Percentiles rank a stretch among this genome's conserved stretches.
Evolutionary conservation across 2,329 filamentous ascomycete species (phyloP).

Genomic region (Ascochyta pisi): DNA sequence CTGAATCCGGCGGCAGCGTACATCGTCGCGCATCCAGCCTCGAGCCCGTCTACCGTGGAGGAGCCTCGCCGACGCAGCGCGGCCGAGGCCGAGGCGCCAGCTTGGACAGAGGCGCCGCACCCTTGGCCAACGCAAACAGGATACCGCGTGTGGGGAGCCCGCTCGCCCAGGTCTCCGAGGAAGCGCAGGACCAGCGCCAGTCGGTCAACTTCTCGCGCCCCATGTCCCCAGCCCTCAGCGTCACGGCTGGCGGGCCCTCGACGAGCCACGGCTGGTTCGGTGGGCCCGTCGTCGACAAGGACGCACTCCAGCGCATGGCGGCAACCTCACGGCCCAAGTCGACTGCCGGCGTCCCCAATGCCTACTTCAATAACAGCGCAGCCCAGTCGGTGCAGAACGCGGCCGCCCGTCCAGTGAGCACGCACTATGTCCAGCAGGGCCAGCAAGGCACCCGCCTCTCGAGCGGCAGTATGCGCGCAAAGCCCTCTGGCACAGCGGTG

Average conservation of each 20-base stretch:
- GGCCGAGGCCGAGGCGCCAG: constrained; percentile 50
- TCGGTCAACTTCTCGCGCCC: constrained; percentile 64
- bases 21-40: constrained; percentile 56
- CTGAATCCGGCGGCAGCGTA: constrained; percentile 31
- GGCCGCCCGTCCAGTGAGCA: constrained; percentile 51
- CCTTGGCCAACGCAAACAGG: constrained; percentile 25
- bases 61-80: constrained; percentile 50
- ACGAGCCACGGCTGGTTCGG: constrained; percentile 49
- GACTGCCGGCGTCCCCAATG: constrained; percentile 27
- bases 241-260: constrained; percentile 19
- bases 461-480: constrained; percentile 60
- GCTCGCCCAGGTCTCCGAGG: constrained; percentile 52
- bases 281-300: constrained; percentile 44
- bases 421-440: constrained; percentile 44
- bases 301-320: constrained; percentile 37
- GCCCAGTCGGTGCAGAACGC: constrained; percentile 47
- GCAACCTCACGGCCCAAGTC: constrained; percentile 39
- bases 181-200: constrained; percentile 53
- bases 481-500: constrained; percentile 59
- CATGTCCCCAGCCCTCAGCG: constrained; percentile 49
- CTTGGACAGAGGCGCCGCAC: constrained; percentile 47
- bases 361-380: constrained; percentile 27
- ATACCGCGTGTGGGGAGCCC: constrained; percentile 40
- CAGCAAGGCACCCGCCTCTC: constrained; percentile 52
- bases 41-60: constrained; percentile 57